phyloP scores from a whole-genome alignment of 164 flowering plant species.

The grape (Vitis vinifera) region DNA sequence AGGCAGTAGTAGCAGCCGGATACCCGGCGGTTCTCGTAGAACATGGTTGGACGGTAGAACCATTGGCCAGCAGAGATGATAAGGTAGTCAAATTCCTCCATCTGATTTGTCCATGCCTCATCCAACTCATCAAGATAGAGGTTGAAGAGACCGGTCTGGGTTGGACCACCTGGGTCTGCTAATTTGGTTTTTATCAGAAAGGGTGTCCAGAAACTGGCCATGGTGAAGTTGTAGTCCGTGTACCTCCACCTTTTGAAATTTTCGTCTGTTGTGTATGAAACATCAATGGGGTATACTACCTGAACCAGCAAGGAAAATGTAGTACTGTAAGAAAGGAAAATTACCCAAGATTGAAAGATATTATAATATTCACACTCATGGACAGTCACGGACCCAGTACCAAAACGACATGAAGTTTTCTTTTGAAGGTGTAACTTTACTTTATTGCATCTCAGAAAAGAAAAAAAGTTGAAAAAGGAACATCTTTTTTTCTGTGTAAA shows the following conservation, averaged over 20 bases:
- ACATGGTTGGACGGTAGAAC: constrained; percentile 52
- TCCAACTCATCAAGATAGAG: constrained; percentile 50
- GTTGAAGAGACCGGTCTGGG: constrained; percentile 40
- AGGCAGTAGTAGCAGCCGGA: constrained; percentile 57
- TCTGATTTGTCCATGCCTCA: constrained; percentile 38
- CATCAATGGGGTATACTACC: constrained; percentile 58
- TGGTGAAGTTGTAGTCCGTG: constrained; percentile 42
- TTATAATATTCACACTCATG: no score
- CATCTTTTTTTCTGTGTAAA: no score
- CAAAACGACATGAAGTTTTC: no score
- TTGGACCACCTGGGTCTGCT: constrained; percentile 35
- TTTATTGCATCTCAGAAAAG: no score
- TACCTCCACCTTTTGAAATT: constrained; percentile 46
- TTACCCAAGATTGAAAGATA: no score
- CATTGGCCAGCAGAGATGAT: constrained; percentile 69
- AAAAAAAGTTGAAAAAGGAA: no score
- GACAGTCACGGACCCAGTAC: no score
- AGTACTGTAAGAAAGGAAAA: neutral
- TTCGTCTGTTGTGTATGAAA: constrained; percentile 36
- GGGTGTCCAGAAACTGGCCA: constrained; percentile 43
- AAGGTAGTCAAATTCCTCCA: constrained; percentile 52
- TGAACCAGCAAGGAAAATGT: constrained; percentile 13
- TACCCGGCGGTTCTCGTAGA: constrained; percentile 35
- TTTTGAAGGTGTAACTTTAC: no score
- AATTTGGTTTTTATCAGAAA: constrained; percentile 29